A percentile compares a stretch with the other conserved stretches of the same genome.
Evolutionary conservation across 148 eudicot genomes (phyloP).

Genomic region (Chenopodium quinoa): DNA sequence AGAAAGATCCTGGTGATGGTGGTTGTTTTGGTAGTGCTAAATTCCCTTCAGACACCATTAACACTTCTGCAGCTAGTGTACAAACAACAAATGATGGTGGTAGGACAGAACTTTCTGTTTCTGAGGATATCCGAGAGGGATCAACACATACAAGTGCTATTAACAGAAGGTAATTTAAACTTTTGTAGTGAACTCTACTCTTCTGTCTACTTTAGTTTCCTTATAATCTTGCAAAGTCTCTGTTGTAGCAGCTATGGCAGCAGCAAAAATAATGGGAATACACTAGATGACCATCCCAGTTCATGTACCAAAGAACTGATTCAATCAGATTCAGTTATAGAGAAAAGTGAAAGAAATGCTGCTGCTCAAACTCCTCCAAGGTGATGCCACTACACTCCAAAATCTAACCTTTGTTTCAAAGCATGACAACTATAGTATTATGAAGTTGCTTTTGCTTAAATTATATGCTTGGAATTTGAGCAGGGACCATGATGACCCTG

Average conservation of each 20-base stretch:
- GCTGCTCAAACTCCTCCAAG: conserved; percentile 20
- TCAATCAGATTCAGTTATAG: conserved; percentile 23
- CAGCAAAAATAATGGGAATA: conserved; percentile 33
- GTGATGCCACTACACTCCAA: conserved; percentile 10
- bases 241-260: conserved; percentile 22
- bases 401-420: not conserved
- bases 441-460: not conserved
- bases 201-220: not conserved
- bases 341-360: conserved; percentile 31
- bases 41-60: conserved; percentile 16
- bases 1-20: conserved; percentile 26
- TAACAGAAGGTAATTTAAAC: conserved; percentile 38
- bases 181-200: not conserved
- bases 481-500: conserved; percentile 16
- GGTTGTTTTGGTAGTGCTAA: conserved; percentile 14
- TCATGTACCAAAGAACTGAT: conserved; percentile 33
- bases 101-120: conserved; percentile 32
- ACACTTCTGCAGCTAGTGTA: conserved; percentile 25
- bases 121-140: conserved; percentile 28
- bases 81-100: conserved; percentile 34
- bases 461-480: not conserved
- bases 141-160: conserved; percentile 21
- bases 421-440: not conserved
- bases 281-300: conserved; percentile 23
- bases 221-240: conserved; percentile 5